These are phyloP conservation scores for Sporothrix pallida DNA, from an alignment of 2,329 filamentous ascomycete species.

Conservation along the genomic window DNA sequence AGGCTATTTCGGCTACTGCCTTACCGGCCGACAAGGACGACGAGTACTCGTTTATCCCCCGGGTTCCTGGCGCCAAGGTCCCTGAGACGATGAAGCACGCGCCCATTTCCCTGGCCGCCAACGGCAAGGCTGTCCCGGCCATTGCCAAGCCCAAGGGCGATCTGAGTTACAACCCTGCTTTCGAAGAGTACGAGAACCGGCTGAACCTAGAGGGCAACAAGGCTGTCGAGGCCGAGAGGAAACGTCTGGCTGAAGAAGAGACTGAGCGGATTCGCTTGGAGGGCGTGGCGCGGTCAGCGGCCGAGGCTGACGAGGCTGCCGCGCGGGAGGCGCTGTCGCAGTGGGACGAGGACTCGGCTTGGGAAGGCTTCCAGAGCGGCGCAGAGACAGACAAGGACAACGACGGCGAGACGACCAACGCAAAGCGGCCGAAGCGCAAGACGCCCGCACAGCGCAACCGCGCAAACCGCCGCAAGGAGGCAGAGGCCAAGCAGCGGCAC, in stretches of 20 bases:
- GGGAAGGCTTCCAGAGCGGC: constrained; percentile 88
- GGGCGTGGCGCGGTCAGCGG: constrained; percentile 71
- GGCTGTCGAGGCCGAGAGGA: constrained; percentile 78
- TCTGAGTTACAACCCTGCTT: constrained; percentile 90
- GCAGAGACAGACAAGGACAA: constrained; percentile 60
- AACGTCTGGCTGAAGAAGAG: constrained; percentile 70
- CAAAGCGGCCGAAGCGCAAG: constrained; percentile 83
- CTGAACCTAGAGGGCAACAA: constrained; percentile 76
- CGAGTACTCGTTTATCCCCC: constrained; percentile 70
- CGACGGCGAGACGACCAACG: constrained; percentile 47
- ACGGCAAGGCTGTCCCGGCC: constrained; percentile 77
- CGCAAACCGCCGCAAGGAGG: constrained; percentile 85
- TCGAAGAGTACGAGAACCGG: constrained; percentile 82
- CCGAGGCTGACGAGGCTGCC: constrained; percentile 75
- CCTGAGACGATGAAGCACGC: constrained; percentile 77
- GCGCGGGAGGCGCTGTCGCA: constrained; percentile 67
- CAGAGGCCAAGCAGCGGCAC: constrained; percentile 76
- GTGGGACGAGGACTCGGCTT: constrained; percentile 88
- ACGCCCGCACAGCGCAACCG: constrained; percentile 86
- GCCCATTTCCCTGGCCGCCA: constrained; percentile 81
- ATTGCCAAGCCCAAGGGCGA: constrained; percentile 80
- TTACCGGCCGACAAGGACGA: constrained; percentile 50
- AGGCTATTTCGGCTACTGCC: constrained; percentile 35
- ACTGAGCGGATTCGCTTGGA: constrained; percentile 71
- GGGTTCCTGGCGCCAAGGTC: constrained; percentile 68